phyloP scores from a whole-genome alignment of 1,139 yeast genomes.

The Kluyveromyces sp. region DNA sequence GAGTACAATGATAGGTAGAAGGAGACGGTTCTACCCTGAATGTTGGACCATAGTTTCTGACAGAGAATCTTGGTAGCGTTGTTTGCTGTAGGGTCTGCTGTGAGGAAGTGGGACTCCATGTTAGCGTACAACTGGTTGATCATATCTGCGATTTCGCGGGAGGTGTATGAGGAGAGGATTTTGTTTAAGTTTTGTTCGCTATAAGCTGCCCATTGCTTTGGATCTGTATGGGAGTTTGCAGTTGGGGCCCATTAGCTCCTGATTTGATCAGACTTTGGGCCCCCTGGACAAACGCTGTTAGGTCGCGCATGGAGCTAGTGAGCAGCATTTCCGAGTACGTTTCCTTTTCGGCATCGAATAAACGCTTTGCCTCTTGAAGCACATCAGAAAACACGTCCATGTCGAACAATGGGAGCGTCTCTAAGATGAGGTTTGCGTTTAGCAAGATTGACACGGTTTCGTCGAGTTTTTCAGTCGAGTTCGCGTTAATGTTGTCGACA shows the following conservation, averaged over 20 bases:
- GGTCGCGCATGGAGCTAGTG: conserved; percentile 54
- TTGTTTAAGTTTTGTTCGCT: conserved; percentile 52
- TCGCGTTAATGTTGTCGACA: not conserved
- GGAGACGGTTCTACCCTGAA: conserved; percentile 43
- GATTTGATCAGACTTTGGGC: conserved; percentile 46
- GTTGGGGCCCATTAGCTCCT: conserved; percentile 14
- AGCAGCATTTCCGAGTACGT: conserved; percentile 45
- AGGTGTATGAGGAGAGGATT: conserved; percentile 47
- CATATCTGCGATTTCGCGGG: conserved; percentile 49
- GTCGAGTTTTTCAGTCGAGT: conserved; percentile 39
- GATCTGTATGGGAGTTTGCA: conserved; percentile 31
- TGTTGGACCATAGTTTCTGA: conserved; percentile 45
- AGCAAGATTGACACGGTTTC: conserved; percentile 55
- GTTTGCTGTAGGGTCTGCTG: conserved; percentile 27
- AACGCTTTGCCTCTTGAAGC: conserved; percentile 30
- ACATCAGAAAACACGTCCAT: conserved; percentile 17
- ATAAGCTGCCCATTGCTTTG: conserved; percentile 57
- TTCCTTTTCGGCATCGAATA: conserved; percentile 37
- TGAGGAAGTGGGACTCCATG: conserved; percentile 52
- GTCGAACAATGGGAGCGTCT: conserved; percentile 32
- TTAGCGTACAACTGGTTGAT: conserved; percentile 50
- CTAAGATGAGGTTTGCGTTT: conserved; percentile 53
- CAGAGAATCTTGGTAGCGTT: conserved; percentile 32
- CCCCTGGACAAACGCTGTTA: conserved; percentile 58
- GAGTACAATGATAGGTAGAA: conserved; percentile 35